A percentile compares a stretch with the other conserved stretches of the same genome.
Evolutionary conservation across 2,329 filamentous ascomycete species (phyloP).

Genomic region (Cordyceps fumosorosea): DNA sequence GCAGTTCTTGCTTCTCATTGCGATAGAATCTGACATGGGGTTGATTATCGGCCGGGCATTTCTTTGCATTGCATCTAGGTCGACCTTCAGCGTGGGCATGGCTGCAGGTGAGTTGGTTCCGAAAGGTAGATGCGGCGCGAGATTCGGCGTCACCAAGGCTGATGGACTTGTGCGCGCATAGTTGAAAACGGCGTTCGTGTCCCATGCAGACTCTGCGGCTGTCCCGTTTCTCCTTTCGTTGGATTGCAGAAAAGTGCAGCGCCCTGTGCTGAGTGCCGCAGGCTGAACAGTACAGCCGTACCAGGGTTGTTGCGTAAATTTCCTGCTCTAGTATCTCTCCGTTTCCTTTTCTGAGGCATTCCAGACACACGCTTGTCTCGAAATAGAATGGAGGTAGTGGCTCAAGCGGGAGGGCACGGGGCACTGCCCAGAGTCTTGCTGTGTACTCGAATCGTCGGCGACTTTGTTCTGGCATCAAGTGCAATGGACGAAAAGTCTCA

Average conservation of each 20-base stretch:
- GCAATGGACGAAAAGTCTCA: not conserved
- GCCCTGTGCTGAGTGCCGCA: not conserved
- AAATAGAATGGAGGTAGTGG: not conserved
- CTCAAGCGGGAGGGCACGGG: not conserved
- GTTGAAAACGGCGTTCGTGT: not conserved
- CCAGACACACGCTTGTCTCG: not conserved
- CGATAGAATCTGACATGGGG: not conserved
- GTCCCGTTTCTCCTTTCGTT: not conserved
- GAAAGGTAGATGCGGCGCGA: no score
- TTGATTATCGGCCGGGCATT: no score
- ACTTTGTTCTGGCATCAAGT: not conserved
- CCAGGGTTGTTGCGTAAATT: not conserved
- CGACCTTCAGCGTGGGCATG: no score
- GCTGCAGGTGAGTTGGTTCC: no score
- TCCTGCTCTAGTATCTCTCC: not conserved
- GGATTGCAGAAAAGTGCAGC: not conserved
- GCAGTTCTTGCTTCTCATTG: not conserved
- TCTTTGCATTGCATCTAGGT: no score
- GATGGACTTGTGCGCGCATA: not conserved
- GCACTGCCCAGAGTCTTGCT: conserved; percentile 1
- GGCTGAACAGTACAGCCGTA: not conserved
- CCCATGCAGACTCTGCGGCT: not conserved
- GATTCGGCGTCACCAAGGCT: not conserved
- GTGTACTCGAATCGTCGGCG: not conserved
- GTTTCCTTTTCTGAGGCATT: not conserved